These are phyloP conservation scores for Dendrobium catenatum DNA, from an alignment of 106 monocot species.

Conservation along the genomic window DNA sequence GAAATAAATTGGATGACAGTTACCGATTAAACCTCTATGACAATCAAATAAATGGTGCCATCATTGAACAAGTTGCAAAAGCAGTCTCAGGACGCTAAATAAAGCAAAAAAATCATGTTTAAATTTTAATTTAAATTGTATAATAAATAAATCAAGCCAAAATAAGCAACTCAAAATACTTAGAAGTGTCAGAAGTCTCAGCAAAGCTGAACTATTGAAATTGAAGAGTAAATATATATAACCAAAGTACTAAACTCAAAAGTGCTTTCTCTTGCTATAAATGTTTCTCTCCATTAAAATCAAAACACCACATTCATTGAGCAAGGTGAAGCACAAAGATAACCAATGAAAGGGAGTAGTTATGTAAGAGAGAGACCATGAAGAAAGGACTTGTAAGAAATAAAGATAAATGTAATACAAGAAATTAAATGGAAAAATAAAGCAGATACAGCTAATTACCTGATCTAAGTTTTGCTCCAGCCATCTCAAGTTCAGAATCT, in stretches of 20 bases:
- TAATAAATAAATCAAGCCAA: background rate
- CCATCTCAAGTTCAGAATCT: slow-evolving; percentile 20
- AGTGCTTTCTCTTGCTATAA: background rate
- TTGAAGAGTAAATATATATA: slow-evolving; percentile 1
- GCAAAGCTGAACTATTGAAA: background rate
- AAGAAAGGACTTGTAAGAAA: background rate
- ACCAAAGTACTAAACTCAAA: background rate
- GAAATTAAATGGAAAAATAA: background rate
- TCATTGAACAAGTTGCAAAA: background rate
- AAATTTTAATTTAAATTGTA: background rate
- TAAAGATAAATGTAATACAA: background rate
- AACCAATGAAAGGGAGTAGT: background rate
- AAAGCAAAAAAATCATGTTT: background rate
- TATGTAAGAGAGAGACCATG: background rate
- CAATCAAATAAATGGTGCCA: background rate
- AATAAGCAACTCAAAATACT: background rate
- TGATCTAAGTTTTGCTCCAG: slow-evolving; percentile 9
- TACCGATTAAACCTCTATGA: background rate
- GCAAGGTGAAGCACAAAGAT: background rate
- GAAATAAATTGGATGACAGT: background rate
- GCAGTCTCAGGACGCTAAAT: background rate
- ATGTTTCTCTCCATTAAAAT: background rate
- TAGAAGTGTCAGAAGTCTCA: background rate
- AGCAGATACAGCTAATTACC: background rate
- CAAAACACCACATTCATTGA: background rate